Percentiles rank a stretch among this genome's conserved stretches.
These are phyloP conservation scores for Solanum clarkiae DNA, from an alignment of 257 asterid species.

Conservation along the genomic window DNA sequence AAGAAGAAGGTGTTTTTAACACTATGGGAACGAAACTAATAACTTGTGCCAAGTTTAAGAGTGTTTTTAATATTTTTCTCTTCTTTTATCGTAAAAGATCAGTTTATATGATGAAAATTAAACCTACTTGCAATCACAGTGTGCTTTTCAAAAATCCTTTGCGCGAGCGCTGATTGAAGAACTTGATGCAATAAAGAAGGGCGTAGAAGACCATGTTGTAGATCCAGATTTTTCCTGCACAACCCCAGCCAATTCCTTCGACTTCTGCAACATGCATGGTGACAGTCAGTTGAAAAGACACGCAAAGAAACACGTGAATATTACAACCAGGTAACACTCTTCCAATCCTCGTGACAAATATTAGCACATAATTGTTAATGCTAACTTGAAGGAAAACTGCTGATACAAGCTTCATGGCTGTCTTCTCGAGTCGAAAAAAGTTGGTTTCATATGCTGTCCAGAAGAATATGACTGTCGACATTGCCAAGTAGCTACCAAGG, in stretches of 20 bases:
- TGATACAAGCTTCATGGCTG: constrained; percentile 83
- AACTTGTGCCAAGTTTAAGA: no score
- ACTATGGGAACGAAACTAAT: no score
- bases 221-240: constrained; percentile 97
- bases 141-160: neutral
- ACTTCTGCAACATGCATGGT: constrained; percentile 81
- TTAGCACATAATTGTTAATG: constrained; percentile 81
- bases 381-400: constrained; percentile 95
- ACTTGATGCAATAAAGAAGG: constrained; percentile 78
- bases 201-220: constrained; percentile 59
- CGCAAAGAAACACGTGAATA: neutral
- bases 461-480: constrained; percentile 71
- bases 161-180: constrained; percentile 17
- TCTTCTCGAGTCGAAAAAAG: constrained; percentile 82
- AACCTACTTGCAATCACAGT: neutral
- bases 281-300: neutral
- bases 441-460: constrained; percentile 84
- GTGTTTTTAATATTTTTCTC: no score
- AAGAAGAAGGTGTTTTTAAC: no score
- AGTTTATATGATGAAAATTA: neutral
- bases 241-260: constrained; percentile 96
- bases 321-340: constrained; percentile 50
- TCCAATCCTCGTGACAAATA: constrained; percentile 80
- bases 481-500: constrained; percentile 24
- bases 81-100: neutral